These are phyloP conservation scores for Teratosphaeria viscida DNA, from an alignment of 2,329 filamentous ascomycete species.

Conservation along the genomic window DNA sequence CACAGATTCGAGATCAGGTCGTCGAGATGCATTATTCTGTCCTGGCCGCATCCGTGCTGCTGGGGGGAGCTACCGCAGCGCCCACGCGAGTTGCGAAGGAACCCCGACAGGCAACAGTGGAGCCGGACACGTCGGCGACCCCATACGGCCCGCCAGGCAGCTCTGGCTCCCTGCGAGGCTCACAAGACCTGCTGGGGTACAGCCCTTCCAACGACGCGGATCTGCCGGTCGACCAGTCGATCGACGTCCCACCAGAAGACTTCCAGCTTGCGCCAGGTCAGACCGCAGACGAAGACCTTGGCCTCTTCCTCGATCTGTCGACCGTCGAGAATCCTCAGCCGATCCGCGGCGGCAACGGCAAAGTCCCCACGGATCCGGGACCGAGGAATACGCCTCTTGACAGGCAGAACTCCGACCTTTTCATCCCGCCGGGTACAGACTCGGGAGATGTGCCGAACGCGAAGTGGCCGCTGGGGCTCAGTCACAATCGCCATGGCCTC, in stretches of 20 bases:
- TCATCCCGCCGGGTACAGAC: constrained; percentile 30
- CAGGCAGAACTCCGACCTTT: constrained; percentile 31
- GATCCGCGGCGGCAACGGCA: constrained; percentile 25
- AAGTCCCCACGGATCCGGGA: constrained; percentile 31
- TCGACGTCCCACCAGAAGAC: constrained; percentile 24
- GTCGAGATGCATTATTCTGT: background rate
- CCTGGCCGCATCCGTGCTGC: background rate
- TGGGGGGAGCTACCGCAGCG: background rate
- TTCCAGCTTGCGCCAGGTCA: constrained; percentile 30
- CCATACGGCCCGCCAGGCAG: constrained; percentile 23
- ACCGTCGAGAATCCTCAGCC: constrained; percentile 32
- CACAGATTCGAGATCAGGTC: background rate
- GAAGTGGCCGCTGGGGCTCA: constrained; percentile 34
- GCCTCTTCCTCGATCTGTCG: constrained; percentile 30
- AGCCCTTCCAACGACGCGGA: constrained; percentile 17
- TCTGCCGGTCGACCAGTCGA: constrained; percentile 19
- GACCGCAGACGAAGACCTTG: constrained; percentile 26
- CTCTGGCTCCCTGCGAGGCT: constrained; percentile 27
- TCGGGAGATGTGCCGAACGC: constrained; percentile 29
- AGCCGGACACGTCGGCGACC: constrained; percentile 6
- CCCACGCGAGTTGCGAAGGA: background rate
- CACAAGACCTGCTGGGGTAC: constrained; percentile 24
- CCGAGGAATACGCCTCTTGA: constrained; percentile 26
- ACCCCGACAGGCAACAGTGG: background rate
- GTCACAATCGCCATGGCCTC: constrained; percentile 31